phyloP scores from a whole-genome alignment of 176 grass and related monocot species.

The Oryza punctata region DNA sequence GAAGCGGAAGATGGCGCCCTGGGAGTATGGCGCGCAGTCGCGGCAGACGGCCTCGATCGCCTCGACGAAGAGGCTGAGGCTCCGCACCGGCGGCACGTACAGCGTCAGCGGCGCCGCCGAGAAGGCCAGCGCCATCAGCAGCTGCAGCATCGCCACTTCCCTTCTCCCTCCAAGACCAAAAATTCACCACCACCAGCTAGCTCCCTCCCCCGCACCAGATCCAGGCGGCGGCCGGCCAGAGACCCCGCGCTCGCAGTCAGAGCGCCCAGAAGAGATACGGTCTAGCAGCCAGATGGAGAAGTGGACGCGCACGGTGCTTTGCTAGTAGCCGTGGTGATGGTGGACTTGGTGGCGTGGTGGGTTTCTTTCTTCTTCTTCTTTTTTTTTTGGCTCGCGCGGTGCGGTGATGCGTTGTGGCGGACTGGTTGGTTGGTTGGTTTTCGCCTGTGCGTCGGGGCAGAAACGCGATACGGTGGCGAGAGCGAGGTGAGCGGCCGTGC shows the following conservation, averaged over 20 bases:
- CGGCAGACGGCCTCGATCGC: constrained; percentile 61
- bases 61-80: constrained; percentile 83
- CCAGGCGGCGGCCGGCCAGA: background rate
- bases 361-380: background rate
- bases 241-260: background rate
- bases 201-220: background rate
- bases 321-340: background rate
- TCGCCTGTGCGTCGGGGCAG: background rate
- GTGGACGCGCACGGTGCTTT: background rate
- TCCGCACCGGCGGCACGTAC: constrained; percentile 84
- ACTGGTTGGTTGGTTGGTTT: background rate
- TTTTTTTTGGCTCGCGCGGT: background rate
- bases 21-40: constrained; percentile 64
- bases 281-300: background rate
- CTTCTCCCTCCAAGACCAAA: background rate
- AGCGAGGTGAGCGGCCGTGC: background rate
- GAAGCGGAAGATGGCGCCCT: constrained; percentile 56
- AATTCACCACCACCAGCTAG: background rate
- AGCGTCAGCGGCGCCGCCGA: constrained; percentile 93
- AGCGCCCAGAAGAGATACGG: background rate
- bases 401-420: background rate
- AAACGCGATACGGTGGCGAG: background rate
- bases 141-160: constrained; percentile 59
- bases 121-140: constrained; percentile 80
- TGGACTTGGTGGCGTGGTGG: background rate